These are phyloP conservation scores for Ganoderma boninense DNA, from an alignment of 1,284 basidiomycete genomes.

Conservation along the genomic window DNA sequence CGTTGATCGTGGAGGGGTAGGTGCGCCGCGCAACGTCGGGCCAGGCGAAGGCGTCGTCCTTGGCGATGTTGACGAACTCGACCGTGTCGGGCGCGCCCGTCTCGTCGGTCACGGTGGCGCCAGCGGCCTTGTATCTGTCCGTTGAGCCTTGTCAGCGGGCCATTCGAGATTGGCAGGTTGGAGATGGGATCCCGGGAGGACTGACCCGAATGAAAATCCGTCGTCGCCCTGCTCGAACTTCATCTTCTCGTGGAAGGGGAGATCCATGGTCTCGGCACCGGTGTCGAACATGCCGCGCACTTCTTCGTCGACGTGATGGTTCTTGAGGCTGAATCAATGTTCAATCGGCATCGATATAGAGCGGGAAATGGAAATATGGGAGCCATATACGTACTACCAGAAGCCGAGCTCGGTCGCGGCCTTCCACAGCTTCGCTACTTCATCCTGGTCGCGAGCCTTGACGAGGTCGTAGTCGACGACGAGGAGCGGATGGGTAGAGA, in stretches of 20 bases:
- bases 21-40: constrained; percentile 36
- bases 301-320: constrained; percentile 41
- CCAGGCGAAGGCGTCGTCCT: constrained; percentile 42
- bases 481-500: constrained; percentile 19
- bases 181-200: neutral
- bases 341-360: too few species aligned
- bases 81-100: constrained; percentile 43
- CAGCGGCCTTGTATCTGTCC: constrained; percentile 43
- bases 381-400: constrained; percentile 6
- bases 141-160: neutral
- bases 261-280: constrained; percentile 7
- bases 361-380: constrained; percentile 26
- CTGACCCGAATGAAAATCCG: constrained; percentile 41
- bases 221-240: constrained; percentile 43
- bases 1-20: constrained; percentile 40
- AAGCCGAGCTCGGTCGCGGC: constrained; percentile 38
- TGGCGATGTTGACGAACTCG: constrained; percentile 44
- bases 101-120: constrained; percentile 45
- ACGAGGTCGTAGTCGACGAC: constrained; percentile 43
- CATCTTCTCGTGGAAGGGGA: constrained; percentile 23
- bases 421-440: constrained; percentile 39
- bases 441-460: constrained; percentile 30
- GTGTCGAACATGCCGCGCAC: constrained; percentile 30
- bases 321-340: constrained; percentile 35
- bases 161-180: neutral